A percentile compares a stretch with the other conserved stretches of the same genome.
phyloP scores from a whole-genome alignment of 805 yeast species.

The Teunomyces aglyptinius region DNA sequence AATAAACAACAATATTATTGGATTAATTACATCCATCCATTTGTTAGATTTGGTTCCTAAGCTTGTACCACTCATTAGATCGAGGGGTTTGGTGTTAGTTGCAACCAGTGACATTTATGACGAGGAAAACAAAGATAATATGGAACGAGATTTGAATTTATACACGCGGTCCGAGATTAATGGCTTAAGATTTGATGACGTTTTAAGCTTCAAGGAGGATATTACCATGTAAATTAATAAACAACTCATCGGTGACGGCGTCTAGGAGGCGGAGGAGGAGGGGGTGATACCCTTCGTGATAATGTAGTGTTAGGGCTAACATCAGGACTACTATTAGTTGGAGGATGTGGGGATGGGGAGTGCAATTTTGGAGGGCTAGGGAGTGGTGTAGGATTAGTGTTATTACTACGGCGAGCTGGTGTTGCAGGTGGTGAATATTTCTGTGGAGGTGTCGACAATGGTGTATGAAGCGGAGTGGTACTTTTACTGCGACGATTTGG shows the following conservation, averaged over 20 bases:
- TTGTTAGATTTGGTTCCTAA: constrained; percentile 72
- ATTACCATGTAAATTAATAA: constrained; percentile 22
- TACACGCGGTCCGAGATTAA: constrained; percentile 52
- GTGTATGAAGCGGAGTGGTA: not conserved
- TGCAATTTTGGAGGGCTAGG: not conserved
- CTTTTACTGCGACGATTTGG: constrained; percentile 8
- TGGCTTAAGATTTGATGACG: constrained; percentile 63
- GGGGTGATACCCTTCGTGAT: constrained; percentile 15
- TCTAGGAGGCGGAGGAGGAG: constrained; percentile 39
- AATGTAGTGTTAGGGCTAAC: not conserved
- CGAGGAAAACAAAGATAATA: constrained; percentile 22
- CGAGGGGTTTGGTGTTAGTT: constrained; percentile 81
- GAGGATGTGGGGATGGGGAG: not conserved
- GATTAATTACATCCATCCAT: constrained; percentile 73
- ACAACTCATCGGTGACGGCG: constrained; percentile 16
- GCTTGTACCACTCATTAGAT: constrained; percentile 68
- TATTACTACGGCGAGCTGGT: not conserved
- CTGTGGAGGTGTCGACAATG: not conserved
- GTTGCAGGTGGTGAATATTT: constrained; percentile 23
- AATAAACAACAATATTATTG: constrained; percentile 76
- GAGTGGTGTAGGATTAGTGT: not conserved
- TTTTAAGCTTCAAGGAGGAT: constrained; percentile 65
- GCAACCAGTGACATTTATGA: constrained; percentile 49
- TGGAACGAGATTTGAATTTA: constrained; percentile 32
- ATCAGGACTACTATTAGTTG: constrained; percentile 1